Evolutionary conservation across 139 green algal species (phyloP).

Genomic region (Pycnococcus provasolii): DNA sequence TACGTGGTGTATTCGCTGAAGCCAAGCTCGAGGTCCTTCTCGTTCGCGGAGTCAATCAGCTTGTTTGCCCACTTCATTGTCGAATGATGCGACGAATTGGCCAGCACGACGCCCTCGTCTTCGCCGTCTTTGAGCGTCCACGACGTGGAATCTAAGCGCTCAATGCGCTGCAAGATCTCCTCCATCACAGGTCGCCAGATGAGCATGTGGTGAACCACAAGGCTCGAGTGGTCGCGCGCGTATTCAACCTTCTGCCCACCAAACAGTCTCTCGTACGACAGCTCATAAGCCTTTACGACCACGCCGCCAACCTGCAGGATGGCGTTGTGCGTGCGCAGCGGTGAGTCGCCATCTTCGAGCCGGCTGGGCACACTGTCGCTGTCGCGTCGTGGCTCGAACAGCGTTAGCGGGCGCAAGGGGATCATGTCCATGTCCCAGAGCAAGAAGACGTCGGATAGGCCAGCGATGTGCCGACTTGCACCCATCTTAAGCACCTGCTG

Average conservation of each 20-base stretch:
- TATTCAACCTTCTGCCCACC: conserved; percentile 1
- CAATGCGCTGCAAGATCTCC: conserved; percentile 3
- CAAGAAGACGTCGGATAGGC: conserved; percentile 1
- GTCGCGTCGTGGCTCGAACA: neutral
- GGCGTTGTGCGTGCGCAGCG: neutral
- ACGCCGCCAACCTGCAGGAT: conserved; percentile 6
- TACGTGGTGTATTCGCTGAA: conserved; percentile 17
- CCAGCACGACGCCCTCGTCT: neutral
- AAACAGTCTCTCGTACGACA: conserved; percentile 2
- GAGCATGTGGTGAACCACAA: conserved; percentile 15
- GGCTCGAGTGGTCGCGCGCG: conserved; percentile 1
- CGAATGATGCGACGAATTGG: neutral
- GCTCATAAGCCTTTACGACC: conserved; percentile 2
- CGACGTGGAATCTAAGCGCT: too few relatives aligned
- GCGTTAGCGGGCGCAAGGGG: neutral
- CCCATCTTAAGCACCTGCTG: conserved; percentile 20
- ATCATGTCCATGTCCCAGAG: conserved; percentile 27
- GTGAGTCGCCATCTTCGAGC: neutral
- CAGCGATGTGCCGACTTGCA: neutral
- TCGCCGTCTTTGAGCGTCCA: neutral
- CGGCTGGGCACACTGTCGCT: neutral
- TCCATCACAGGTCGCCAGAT: neutral
- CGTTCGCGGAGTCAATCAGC: neutral
- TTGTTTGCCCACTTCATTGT: neutral
- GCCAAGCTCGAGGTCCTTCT: neutral